Evolutionary conservation across 1,139 yeast genomes (phyloP).

Genomic region (Entelexis paramagnoliae): DNA sequence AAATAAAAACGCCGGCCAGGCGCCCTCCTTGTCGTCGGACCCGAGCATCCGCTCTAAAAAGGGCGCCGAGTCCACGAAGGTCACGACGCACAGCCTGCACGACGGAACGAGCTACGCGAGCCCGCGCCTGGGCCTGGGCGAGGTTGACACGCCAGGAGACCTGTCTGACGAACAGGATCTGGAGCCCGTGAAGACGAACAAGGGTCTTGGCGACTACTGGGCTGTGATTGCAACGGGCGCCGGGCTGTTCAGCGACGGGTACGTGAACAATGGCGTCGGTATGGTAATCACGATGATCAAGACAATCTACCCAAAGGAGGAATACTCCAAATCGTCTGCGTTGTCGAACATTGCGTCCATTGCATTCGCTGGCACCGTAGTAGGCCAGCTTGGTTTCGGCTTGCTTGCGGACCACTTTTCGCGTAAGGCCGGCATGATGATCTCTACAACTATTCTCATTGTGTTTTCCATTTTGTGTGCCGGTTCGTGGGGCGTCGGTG

Average conservation of each 20-base stretch:
- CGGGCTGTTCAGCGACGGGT: conserved; percentile 84
- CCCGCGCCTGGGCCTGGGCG: background rate
- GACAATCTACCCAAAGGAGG: conserved; percentile 47
- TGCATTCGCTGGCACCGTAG: conserved; percentile 82
- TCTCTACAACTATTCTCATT: conserved; percentile 62
- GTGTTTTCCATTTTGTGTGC: conserved; percentile 67
- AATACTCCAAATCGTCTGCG: conserved; percentile 54
- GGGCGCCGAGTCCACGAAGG: background rate
- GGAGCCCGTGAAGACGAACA: background rate
- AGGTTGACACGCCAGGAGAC: background rate
- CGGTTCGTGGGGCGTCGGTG: conserved; percentile 82
- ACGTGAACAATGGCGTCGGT: conserved; percentile 72
- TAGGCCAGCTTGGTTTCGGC: conserved; percentile 78
- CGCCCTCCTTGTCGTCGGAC: background rate
- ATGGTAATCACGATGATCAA: conserved; percentile 62
- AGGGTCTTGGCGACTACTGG: conserved; percentile 37
- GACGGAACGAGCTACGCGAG: too few species aligned
- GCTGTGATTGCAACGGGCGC: conserved; percentile 85
- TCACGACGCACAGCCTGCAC: background rate
- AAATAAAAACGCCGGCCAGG: background rate
- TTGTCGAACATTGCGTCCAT: conserved; percentile 73
- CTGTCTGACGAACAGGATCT: background rate
- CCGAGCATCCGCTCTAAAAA: background rate
- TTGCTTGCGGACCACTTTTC: conserved; percentile 66
- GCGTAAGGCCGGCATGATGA: conserved; percentile 70